Evolutionary conservation across 2,329 filamentous ascomycete species (phyloP), one percentile per base, ranked within the genome.

Genomic region (Thielaviopsis punctulata): DNA sequence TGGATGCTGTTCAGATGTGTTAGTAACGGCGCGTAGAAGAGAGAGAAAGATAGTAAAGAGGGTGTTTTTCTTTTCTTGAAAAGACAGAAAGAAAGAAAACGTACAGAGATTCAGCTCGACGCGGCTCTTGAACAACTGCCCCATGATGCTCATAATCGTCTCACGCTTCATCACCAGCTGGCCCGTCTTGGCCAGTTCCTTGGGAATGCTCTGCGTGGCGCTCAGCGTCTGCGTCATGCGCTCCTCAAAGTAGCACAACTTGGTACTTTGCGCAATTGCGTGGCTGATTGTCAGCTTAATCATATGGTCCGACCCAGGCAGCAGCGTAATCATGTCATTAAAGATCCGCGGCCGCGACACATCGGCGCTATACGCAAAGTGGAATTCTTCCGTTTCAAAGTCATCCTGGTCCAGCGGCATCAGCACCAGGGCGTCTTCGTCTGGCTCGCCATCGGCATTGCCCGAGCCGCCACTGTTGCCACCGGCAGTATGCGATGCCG

Each of bases 251-350:
- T 92, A 87, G 62, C 84, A 92, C 41, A 98, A 71, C 66, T 95
- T 96, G 0, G 92, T 98, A 65, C 89, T 95, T 66, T 98, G 92
- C 1, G 88, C 88, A 59, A 98, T 95, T 36, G 89, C 92, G 64
- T 98, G 92, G 64, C 86, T 93, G 70, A 98, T 98, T 30, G 90
- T 88, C 15, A 98, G 74, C 68, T 96, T 96, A 64, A 96, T 94
- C 90, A 98, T 96, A 68, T 98, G 92, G 68, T 98, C 92, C 24
- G 75, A 78, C 39, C 86, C 82, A 55, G 87, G 93, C 57, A 93
- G 76, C 45, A 98, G 71, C 0, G 92, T 98, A 60, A 98, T 96
- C 92, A 98, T 98, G 66, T 98, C 92, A 67, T 98, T 96, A 70
- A 93, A 98, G 25, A 98, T 85, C 53, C 92, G 79, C 4, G 92